A percentile compares a stretch with the other conserved stretches of the same genome.
Conservation (phyloP, 2,329 filamentous ascomycete genomes). For the Penicillium sp. region DNA sequence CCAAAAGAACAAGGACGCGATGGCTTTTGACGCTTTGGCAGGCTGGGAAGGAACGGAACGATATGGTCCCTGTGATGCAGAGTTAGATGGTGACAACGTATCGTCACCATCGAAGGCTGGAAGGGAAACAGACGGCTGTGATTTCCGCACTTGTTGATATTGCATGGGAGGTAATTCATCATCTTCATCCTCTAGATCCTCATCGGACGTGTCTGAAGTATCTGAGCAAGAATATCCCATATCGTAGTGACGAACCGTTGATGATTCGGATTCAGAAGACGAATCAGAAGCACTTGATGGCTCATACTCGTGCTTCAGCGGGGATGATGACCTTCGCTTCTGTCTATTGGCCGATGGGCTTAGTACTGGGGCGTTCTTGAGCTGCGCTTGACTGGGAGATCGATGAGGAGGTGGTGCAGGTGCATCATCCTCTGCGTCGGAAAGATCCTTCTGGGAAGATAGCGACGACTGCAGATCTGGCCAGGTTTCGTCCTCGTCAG, state of each 20-base stretch:
- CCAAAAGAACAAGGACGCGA: constrained; percentile 62
- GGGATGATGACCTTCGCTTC: constrained; percentile 77
- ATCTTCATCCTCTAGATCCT: constrained; percentile 51
- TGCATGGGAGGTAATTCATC: constrained; percentile 32
- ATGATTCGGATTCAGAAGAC: constrained; percentile 54
- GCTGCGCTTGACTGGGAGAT: constrained; percentile 47
- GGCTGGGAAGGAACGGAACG: constrained; percentile 48
- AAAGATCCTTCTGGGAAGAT: neutral
- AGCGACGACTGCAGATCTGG: constrained; percentile 19
- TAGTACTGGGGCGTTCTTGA: constrained; percentile 45
- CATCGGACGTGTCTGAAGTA: constrained; percentile 50
- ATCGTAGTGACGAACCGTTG: constrained; percentile 53
- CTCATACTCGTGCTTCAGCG: constrained; percentile 93
- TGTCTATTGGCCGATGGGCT: constrained; percentile 45
- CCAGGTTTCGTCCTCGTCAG: constrained; percentile 28
- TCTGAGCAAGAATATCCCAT: constrained; percentile 45
- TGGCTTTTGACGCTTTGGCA: constrained; percentile 50
- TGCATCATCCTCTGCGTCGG: constrained; percentile 32
- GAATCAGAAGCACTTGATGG: constrained; percentile 71
- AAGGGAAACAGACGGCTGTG: constrained; percentile 35
- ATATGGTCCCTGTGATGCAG: constrained; percentile 71
- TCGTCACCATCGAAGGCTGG: constrained; percentile 47
- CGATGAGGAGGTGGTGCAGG: constrained; percentile 48
- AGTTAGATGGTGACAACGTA: constrained; percentile 74
- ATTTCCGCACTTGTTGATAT: constrained; percentile 35